Percentiles rank a stretch among this genome's conserved stretches.
Evolutionary conservation across 2,329 filamentous ascomycete genomes (phyloP).

Genomic region (Neonectria faginata): DNA sequence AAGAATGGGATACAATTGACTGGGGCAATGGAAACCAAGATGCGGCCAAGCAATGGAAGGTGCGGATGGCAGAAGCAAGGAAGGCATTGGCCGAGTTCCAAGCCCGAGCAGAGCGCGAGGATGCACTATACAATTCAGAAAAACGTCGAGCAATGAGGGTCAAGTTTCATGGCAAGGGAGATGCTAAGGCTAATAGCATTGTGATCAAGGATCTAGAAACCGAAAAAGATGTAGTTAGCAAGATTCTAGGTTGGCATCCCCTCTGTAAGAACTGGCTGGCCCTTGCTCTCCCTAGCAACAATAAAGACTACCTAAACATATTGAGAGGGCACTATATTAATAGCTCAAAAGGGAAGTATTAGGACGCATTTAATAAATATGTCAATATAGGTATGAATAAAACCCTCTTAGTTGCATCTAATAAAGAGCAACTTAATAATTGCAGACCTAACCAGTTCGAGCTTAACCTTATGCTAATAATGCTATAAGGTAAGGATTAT

Average conservation of each 20-base stretch:
- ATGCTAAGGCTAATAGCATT: neutral
- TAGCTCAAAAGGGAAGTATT: neutral
- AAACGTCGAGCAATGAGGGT: neutral
- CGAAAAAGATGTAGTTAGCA: neutral
- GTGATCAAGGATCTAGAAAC: conserved; percentile 3
- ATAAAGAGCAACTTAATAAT: neutral
- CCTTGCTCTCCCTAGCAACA: conserved; percentile 2
- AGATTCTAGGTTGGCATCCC: neutral
- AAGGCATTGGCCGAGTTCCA: neutral
- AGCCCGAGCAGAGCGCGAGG: no score
- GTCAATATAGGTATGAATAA: neutral
- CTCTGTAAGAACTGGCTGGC: conserved; percentile 3
- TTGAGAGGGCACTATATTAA: conserved; percentile 4
- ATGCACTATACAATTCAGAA: neutral
- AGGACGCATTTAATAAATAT: conserved; percentile 4
- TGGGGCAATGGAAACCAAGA: neutral
- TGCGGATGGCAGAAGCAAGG: neutral
- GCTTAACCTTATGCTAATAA: conserved; percentile 6
- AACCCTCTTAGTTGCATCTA: neutral
- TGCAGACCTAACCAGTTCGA: neutral
- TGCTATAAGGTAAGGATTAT: conserved; percentile 6
- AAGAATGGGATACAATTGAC: neutral
- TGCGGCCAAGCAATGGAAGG: neutral
- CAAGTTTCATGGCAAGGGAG: neutral
- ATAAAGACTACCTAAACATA: neutral